Evolutionary conservation across 495 filamentous ascomycete genomes (phyloP).

Genomic region (Daldinia caldariorum): DNA sequence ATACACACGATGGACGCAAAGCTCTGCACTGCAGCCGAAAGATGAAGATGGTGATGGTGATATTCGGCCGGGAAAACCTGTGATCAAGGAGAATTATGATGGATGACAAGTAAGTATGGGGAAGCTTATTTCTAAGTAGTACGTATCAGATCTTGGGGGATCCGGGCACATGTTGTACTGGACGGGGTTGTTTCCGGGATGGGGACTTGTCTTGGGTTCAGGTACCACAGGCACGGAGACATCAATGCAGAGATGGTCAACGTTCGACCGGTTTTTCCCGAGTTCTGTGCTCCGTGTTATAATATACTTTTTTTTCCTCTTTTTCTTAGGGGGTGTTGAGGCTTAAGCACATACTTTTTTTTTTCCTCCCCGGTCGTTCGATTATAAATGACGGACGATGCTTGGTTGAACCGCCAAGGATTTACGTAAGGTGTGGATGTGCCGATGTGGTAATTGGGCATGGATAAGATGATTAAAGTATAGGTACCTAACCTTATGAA

Average conservation of each 20-base stretch:
- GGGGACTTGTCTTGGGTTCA: not conserved
- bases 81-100: not conserved
- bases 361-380: no score
- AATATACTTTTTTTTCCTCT: not conserved
- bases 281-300: not conserved
- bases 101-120: no score
- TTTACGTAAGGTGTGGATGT: not conserved
- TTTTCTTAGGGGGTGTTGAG: no score
- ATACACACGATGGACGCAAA: no score
- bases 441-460: not conserved
- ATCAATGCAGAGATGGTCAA: not conserved
- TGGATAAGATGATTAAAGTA: no score
- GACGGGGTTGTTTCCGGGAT: not conserved
- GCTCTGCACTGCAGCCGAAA: no score
- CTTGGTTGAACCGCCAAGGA: not conserved
- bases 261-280: slow-evolving; percentile 24
- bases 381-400: no score
- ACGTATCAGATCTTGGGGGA: not conserved
- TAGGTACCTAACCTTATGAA: no score
- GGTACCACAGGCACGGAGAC: not conserved
- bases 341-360: no score
- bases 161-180: not conserved
- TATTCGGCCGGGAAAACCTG: not conserved
- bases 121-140: no score
- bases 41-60: no score